phyloP scores from a whole-genome alignment of 306 rosid species.

The Elaeagnus macrophylla region DNA sequence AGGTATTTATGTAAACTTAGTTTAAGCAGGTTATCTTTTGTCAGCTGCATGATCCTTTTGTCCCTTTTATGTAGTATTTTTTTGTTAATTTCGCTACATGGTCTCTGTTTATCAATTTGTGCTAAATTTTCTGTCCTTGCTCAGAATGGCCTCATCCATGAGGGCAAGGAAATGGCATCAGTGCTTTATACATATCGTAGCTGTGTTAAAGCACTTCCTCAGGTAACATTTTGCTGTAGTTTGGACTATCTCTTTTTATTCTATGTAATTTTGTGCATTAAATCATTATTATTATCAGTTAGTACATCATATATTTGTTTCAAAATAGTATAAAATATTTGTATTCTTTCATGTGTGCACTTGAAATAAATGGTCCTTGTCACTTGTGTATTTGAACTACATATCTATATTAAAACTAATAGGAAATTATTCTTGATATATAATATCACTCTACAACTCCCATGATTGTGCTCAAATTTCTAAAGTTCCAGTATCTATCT shows the following conservation, averaged over 20 bases:
- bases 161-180: conserved; percentile 94
- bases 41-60: not conserved
- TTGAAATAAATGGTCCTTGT: no score
- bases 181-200: conserved; percentile 96
- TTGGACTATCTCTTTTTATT: not conserved
- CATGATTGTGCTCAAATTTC: no score
- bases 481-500: not conserved
- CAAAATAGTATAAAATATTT: no score
- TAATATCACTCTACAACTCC: no score
- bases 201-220: conserved; percentile 98
- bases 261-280: not conserved
- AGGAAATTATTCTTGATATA: no score
- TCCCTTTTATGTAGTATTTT: not conserved
- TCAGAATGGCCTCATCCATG: conserved; percentile 75
- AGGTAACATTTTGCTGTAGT: conserved; percentile 44
- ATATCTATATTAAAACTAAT: no score
- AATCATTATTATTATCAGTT: not conserved
- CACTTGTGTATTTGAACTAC: no score
- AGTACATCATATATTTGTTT: no score
- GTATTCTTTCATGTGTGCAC: no score
- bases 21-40: not conserved
- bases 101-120: not conserved
- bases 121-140: conserved; percentile 1
- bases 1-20: not conserved
- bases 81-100: not conserved